A percentile compares a stretch with the other conserved stretches of the same genome.
Evolutionary conservation across 768 basidiomycete genomes (phyloP).

Genomic region (Tricholoma sp.): DNA sequence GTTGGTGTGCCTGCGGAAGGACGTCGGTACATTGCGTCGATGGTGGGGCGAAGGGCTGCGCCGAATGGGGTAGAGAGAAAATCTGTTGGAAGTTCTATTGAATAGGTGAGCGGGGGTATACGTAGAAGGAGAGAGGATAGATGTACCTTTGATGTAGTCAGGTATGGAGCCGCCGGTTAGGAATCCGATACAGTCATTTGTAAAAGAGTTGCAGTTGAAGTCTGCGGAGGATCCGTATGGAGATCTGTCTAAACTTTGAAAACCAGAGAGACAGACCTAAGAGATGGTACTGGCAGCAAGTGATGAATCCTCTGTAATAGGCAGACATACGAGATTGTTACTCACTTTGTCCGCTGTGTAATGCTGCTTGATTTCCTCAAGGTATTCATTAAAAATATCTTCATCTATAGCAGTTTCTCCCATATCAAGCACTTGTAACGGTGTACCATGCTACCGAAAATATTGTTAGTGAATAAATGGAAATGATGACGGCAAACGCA

Average conservation of each 20-base stretch:
- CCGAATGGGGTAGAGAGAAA: conserved; percentile 91
- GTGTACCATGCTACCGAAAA: conserved; percentile 59
- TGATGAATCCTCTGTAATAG: conserved; percentile 1
- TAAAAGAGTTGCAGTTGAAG: conserved; percentile 95
- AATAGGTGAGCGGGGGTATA: neutral
- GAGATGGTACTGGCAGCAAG: conserved; percentile 64
- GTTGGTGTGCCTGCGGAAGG: conserved; percentile 41
- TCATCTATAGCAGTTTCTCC: conserved; percentile 80
- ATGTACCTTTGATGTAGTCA: conserved; percentile 70
- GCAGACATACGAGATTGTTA: neutral
- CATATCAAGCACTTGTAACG: conserved; percentile 65
- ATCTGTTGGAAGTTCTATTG: conserved; percentile 67
- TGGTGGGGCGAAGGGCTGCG: conserved; percentile 78
- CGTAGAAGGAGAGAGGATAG: neutral
- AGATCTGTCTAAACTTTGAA: neutral
- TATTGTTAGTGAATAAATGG: neutral
- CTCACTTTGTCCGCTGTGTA: conserved; percentile 89
- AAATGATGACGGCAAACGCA: conserved; percentile 27
- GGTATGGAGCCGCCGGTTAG: conserved; percentile 82
- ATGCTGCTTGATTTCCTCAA: conserved; percentile 65
- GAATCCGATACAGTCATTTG: conserved; percentile 83
- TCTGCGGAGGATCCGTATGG: conserved; percentile 36
- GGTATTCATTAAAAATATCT: conserved; percentile 81
- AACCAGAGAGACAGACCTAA: conserved; percentile 43
- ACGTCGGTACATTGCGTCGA: conserved; percentile 82